Evolutionary conservation across 2,329 filamentous ascomycete genomes (phyloP).

Genomic region (Chaetoscypha palmicola): DNA sequence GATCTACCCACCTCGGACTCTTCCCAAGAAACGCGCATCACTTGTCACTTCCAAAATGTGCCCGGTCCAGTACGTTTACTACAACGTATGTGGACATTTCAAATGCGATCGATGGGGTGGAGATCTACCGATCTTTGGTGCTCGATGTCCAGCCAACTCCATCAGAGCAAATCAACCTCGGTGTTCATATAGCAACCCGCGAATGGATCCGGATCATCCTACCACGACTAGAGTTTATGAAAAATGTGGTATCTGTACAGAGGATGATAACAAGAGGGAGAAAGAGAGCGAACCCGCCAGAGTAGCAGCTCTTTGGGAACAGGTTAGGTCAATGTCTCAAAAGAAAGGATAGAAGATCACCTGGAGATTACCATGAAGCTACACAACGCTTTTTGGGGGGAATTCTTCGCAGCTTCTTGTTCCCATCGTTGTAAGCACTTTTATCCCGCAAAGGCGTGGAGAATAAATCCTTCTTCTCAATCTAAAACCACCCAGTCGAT

Average conservation of each 20-base stretch:
- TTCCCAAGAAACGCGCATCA: too few species aligned
- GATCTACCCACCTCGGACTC: too few species aligned
- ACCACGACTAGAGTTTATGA: not conserved
- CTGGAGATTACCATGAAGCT: too few species aligned
- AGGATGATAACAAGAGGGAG: not conserved
- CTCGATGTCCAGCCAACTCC: not conserved
- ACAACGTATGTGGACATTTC: not conserved
- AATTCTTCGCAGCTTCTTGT: too few species aligned
- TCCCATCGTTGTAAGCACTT: too few species aligned
- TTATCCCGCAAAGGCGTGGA: too few species aligned
- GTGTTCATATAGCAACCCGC: not conserved
- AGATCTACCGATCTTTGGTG: not conserved
- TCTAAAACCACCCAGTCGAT: too few species aligned
- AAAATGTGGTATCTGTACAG: not conserved
- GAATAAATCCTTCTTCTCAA: too few species aligned
- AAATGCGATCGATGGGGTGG: not conserved
- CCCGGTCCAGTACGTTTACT: not conserved
- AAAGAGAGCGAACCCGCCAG: not conserved
- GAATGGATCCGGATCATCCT: not conserved
- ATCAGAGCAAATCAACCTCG: not conserved
- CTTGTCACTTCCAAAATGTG: too few species aligned
- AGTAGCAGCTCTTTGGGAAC: not conserved
- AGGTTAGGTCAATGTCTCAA: not conserved
- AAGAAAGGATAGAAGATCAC: too few species aligned
- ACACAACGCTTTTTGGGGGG: too few species aligned